These are phyloP conservation scores for Boletus coffeatus DNA, from an alignment of 1,284 basidiomycete genomes.

Conservation along the genomic window DNA sequence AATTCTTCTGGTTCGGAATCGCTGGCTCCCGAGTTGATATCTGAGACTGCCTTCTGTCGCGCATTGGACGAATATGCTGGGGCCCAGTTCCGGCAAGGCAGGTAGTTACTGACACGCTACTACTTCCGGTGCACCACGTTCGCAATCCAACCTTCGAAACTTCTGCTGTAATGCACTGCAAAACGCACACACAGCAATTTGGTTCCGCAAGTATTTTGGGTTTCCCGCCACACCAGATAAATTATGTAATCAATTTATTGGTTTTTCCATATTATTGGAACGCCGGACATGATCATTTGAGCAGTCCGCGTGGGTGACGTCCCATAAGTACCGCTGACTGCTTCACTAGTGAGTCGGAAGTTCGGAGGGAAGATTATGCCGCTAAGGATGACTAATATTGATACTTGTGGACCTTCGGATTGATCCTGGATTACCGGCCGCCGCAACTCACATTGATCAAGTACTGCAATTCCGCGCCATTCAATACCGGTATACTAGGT, in stretches of 20 bases:
- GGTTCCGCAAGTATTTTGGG: background rate
- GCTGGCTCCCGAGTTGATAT: conserved; percentile 29
- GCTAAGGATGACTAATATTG: background rate
- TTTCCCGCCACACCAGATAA: background rate
- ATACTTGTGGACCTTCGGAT: background rate
- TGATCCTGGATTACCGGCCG: background rate
- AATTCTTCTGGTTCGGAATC: background rate
- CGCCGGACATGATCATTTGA: background rate
- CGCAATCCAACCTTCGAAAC: background rate
- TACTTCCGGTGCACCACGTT: conserved; percentile 4
- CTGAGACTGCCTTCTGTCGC: conserved; percentile 52
- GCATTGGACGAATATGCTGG: conserved; percentile 65
- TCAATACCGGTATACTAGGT: background rate
- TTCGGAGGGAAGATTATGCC: background rate
- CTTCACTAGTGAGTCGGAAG: background rate
- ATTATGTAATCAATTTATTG: conserved; percentile 1
- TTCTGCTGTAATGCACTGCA: background rate
- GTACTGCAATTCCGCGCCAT: background rate
- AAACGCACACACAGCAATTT: background rate
- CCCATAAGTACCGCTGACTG: background rate
- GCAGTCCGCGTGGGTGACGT: background rate
- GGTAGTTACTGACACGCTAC: conserved; percentile 34
- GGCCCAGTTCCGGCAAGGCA: conserved; percentile 72
- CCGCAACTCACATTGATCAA: background rate
- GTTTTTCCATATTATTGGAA: background rate